Evolutionary conservation across 202 grass and related monocot species (phyloP).

Genomic region (Sporobolus alterniflorus): DNA sequence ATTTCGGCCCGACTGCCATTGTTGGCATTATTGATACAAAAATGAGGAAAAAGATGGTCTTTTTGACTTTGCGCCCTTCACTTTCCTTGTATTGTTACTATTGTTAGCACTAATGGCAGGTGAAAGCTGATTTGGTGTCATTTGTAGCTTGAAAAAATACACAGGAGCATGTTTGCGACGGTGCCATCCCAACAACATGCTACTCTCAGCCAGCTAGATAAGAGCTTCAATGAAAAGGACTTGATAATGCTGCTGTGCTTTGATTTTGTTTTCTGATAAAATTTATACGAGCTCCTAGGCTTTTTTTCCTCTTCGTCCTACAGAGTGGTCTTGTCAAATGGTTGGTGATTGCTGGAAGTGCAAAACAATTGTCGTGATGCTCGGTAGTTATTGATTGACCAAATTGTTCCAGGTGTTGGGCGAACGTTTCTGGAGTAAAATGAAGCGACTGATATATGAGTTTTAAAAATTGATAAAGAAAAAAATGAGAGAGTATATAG

Average conservation of each 20-base stretch:
- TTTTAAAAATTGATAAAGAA: no score
- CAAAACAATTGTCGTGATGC: slow-evolving; percentile 3
- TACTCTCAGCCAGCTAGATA: not conserved
- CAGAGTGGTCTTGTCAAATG: not conserved
- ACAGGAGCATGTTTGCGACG: slow-evolving; percentile 9
- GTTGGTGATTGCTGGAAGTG: slow-evolving; percentile 22
- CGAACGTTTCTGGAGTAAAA: no score
- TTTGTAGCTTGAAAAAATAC: not conserved
- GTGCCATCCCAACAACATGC: slow-evolving; percentile 43
- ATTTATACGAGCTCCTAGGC: not conserved
- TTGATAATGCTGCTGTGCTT: not conserved
- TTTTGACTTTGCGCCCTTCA: not conserved
- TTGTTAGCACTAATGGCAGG: not conserved
- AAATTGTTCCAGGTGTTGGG: no score
- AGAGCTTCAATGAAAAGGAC: slow-evolving; percentile 29
- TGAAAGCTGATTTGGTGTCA: not conserved
- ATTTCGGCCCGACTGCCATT: no score
- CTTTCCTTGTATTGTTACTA: not conserved
- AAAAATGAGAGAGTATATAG: no score
- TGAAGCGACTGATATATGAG: no score
- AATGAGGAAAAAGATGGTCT: not conserved
- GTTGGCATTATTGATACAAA: slow-evolving; percentile 25
- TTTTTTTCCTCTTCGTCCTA: not conserved
- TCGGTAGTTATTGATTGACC: not conserved
- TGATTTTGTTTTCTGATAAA: not conserved